A percentile compares a stretch with the other conserved stretches of the same genome.
Evolutionary conservation across 2,329 filamentous ascomycete genomes (phyloP).

Genomic region (Scedosporium apiospermum): DNA sequence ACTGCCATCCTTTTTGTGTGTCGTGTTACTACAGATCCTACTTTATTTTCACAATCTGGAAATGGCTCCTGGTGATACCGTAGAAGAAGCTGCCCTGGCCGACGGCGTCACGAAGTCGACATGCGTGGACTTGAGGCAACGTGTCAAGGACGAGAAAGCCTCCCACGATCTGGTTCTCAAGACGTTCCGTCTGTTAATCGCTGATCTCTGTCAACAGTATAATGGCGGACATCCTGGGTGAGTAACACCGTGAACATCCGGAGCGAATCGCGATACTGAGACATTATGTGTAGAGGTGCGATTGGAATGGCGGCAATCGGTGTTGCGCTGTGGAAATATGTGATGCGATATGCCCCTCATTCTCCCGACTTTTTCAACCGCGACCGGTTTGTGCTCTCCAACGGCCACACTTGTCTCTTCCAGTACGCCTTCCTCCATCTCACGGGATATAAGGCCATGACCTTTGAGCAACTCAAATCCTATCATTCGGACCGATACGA

Average conservation of each 20-base stretch:
- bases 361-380: conserved; percentile 49
- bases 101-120: neutral
- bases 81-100: neutral
- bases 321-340: conserved; percentile 50
- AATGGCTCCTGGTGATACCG: neutral
- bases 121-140: neutral
- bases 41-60: neutral
- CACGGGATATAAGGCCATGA: conserved; percentile 43
- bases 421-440: conserved; percentile 45
- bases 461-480: conserved; percentile 45
- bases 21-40: neutral
- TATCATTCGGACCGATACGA: conserved; percentile 36
- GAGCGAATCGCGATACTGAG: neutral
- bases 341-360: conserved; percentile 49
- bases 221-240: conserved; percentile 60
- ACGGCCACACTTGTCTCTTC: conserved; percentile 43
- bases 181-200: conserved; percentile 53
- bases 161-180: conserved; percentile 40
- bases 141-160: neutral
- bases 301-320: conserved; percentile 56
- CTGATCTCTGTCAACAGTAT: conserved; percentile 62
- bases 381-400: conserved; percentile 54
- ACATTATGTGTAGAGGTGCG: conserved; percentile 21
- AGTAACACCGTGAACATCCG: conserved; percentile 11
- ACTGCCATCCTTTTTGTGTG: neutral